A percentile compares a stretch with the other conserved stretches of the same genome.
These are phyloP conservation scores for Lipomyces sp. DNA, from an alignment of 805 yeast species.

Conservation along the genomic window DNA sequence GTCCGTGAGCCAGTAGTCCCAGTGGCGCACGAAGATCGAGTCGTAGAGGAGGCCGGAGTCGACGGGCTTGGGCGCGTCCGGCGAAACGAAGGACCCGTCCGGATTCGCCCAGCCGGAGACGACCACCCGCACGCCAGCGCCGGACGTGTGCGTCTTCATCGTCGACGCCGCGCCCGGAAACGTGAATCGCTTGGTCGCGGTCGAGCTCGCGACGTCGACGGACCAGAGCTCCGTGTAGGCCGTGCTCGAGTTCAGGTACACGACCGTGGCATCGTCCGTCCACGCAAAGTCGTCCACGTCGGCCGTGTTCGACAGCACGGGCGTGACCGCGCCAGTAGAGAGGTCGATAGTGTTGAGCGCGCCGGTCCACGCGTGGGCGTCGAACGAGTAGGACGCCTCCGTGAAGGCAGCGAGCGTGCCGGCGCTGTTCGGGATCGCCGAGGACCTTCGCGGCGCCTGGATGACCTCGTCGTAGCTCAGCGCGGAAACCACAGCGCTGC, in stretches of 20 bases:
- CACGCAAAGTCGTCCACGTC: slow-evolving; percentile 24
- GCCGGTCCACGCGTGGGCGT: slow-evolving; percentile 7
- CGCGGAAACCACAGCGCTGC: slow-evolving; percentile 2
- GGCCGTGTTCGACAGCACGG: slow-evolving; percentile 14
- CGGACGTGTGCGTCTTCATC: slow-evolving; percentile 12
- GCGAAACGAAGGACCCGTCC: slow-evolving; percentile 20
- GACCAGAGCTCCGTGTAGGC: slow-evolving; percentile 22
- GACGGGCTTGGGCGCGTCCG: slow-evolving; percentile 19
- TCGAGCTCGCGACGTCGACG: slow-evolving; percentile 5
- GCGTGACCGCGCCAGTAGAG: slow-evolving; percentile 1
- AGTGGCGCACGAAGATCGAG: slow-evolving; percentile 29
- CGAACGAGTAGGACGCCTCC: slow-evolving; percentile 20
- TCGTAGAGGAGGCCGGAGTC: slow-evolving; percentile 28
- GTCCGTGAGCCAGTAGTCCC: slow-evolving; percentile 32
- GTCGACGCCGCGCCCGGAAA: slow-evolving; percentile 24
- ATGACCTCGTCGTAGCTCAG: slow-evolving; percentile 24
- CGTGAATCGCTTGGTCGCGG: slow-evolving; percentile 2
- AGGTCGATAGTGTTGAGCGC: slow-evolving; percentile 9
- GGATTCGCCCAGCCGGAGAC: slow-evolving; percentile 29
- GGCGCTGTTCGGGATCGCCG: slow-evolving; percentile 17
- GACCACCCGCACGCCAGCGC: slow-evolving; percentile 22
- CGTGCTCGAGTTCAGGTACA: slow-evolving; percentile 19
- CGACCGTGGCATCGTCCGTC: slow-evolving; percentile 19
- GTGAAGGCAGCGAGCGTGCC: slow-evolving; percentile 23
- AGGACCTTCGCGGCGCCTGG: slow-evolving; percentile 25